Percentiles rank a stretch among this genome's conserved stretches.
These are phyloP conservation scores for Litchi chinensis DNA, from an alignment of 345 rosid genomes.

Conservation along the genomic window DNA sequence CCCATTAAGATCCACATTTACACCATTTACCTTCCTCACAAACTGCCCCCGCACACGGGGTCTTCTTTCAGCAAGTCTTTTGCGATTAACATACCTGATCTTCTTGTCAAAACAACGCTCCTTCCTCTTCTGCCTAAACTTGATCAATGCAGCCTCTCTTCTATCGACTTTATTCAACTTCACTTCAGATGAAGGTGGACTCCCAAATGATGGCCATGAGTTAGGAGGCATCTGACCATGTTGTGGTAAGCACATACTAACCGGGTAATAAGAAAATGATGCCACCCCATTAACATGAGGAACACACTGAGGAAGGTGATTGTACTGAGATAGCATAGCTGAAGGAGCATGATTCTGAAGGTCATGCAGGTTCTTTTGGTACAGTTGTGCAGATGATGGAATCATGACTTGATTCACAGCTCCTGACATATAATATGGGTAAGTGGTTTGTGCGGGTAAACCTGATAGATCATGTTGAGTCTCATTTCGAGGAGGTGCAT, in stretches of 20 bases:
- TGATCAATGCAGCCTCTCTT: conserved; percentile 89
- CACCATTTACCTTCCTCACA: conserved; percentile 86
- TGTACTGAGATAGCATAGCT: conserved; percentile 61
- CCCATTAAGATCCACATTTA: conserved; percentile 82
- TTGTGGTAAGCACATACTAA: conserved; percentile 62
- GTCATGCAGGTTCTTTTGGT: conserved; percentile 55
- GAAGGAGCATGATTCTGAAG: conserved; percentile 47
- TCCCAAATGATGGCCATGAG: conserved; percentile 70
- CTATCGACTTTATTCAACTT: conserved; percentile 65
- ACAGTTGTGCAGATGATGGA: conserved; percentile 63
- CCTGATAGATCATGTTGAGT: conserved; percentile 50
- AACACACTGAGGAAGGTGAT: conserved; percentile 64
- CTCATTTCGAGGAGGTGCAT: conserved; percentile 44
- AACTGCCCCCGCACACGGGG: conserved; percentile 98
- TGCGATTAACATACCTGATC: conserved; percentile 89
- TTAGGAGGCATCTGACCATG: conserved; percentile 60
- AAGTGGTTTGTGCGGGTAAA: conserved; percentile 51
- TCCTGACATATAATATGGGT: conserved; percentile 78
- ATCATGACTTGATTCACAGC: conserved; percentile 72
- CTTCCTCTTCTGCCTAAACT: conserved; percentile 92
- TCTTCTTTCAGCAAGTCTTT: conserved; percentile 93
- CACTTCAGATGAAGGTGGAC: conserved; percentile 53
- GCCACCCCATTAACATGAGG: conserved; percentile 64
- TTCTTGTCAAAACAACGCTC: conserved; percentile 96
- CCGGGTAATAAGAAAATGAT: conserved; percentile 72